phyloP scores from a whole-genome alignment of 225 moss, liverwort and hornwort genomes.

The Physcomitrium patens region DNA sequence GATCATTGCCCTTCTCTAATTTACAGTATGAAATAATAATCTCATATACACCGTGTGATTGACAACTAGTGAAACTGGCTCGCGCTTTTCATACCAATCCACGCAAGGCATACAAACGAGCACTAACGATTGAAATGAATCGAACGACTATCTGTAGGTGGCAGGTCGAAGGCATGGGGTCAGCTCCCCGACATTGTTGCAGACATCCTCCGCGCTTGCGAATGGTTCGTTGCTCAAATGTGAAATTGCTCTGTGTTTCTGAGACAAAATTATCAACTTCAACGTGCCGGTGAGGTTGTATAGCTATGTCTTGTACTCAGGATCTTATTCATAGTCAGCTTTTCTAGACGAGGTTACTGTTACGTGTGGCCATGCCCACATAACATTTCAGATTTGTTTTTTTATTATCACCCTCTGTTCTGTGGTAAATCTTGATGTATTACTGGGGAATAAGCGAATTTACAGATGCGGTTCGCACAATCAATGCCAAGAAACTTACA shows the following conservation, averaged over 20 bases:
- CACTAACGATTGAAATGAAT: not conserved
- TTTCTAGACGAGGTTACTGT: not conserved
- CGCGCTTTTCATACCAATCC: too few species aligned
- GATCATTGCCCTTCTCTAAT: not conserved
- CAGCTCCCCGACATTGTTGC: constrained; percentile 31
- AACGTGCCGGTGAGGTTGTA: not conserved
- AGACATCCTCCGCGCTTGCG: constrained; percentile 32
- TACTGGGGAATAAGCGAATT: constrained; percentile 14
- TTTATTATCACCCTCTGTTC: not conserved
- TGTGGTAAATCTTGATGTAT: not conserved
- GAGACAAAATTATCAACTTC: not conserved
- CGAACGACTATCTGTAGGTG: constrained; percentile 26
- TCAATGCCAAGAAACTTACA: constrained; percentile 34
- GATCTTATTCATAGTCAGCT: not conserved
- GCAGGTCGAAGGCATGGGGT: constrained; percentile 36
- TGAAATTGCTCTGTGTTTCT: not conserved
- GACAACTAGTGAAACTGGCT: not conserved
- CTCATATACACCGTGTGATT: not conserved
- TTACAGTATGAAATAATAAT: constrained; percentile 6
- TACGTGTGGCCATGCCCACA: not conserved
- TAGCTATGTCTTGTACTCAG: constrained; percentile 1
- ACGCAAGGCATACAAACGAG: not conserved
- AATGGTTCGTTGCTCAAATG: constrained; percentile 31
- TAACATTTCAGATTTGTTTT: not conserved
- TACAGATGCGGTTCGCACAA: constrained; percentile 41